Evolutionary conservation across 2,329 filamentous ascomycete genomes (phyloP), one percentile per base, ranked within the genome.

Genomic region (Myriosclerotinia curreyana): DNA sequence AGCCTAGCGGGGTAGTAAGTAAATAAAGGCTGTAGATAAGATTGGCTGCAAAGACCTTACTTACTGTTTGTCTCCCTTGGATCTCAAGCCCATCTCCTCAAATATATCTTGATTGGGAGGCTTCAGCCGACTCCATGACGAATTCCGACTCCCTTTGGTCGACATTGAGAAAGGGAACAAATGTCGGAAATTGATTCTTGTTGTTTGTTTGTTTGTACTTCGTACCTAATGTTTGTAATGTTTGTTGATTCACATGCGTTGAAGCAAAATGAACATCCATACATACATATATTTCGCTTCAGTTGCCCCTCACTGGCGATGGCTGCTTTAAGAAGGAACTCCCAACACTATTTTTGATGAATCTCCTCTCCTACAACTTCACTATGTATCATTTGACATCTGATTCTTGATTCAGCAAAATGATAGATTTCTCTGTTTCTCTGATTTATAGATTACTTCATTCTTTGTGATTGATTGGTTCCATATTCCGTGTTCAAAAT

Each of bases 31-130:
- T 28, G 42, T 12, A 4, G 34, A 49, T 25, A 28, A 28, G 34
- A 48, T 22, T 48, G 44, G 22, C 15, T 34, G n/a, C 31, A 28
- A 48, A 61, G 28, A 66, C 65, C n/a, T n/a, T n/a, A n/a, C n/a
- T 60, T 80, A 94, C 92, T 90, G 88, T 55, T 83, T 90, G 76
- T 98, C 94, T 60, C 94, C 94, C 74, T 96, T 97, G 2, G 92
- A 96, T 5, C 91, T 91, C 69, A 96, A 82, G 1, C 94, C 93
- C 69, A 96, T 89, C 66, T 81, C 83, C 70, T 96, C 90, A 36
- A 98, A 80, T 17, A 90, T 85, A 75, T 97, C 92, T 64, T 86
- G 79, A 52, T 88, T 85, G 66, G 88, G 83, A 15, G 90, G 88
- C 75, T 89, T 92, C 68, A 96, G 79, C 68, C 90, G 82, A 66